Conservation (phyloP, 805 yeast species). For the Candida methanosorbosa region DNA sequence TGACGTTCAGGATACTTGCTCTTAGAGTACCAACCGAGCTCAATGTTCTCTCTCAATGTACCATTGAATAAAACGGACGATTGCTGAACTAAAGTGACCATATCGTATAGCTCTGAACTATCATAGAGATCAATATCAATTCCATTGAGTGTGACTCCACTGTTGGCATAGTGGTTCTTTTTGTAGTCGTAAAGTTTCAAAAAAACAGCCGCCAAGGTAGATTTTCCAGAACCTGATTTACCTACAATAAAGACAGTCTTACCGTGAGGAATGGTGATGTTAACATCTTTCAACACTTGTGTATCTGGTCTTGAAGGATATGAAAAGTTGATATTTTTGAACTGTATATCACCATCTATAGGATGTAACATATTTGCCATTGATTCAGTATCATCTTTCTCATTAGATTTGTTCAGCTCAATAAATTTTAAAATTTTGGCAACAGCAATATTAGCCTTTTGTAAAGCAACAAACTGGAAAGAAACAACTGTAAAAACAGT, state of each 20-base stretch:
- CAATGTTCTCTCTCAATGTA: conserved; percentile 54
- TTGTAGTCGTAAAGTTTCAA: conserved; percentile 48
- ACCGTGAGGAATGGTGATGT: conserved; percentile 36
- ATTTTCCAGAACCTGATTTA: conserved; percentile 88
- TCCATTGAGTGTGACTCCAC: conserved; percentile 51
- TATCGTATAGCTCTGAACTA: conserved; percentile 44
- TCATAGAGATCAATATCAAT: conserved; percentile 33
- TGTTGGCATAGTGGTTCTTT: conserved; percentile 10
- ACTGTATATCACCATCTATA: conserved; percentile 40
- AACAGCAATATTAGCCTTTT: conserved; percentile 68
- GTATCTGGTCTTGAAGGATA: conserved; percentile 51
- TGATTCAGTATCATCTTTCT: not conserved
- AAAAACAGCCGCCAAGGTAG: conserved; percentile 63
- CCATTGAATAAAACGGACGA: conserved; percentile 56
- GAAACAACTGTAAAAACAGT: conserved; percentile 47
- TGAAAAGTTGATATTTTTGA: conserved; percentile 49
- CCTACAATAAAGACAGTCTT: conserved; percentile 66
- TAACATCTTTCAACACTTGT: conserved; percentile 38
- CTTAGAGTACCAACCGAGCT: conserved; percentile 33
- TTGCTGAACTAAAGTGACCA: conserved; percentile 71
- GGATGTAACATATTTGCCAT: conserved; percentile 2
- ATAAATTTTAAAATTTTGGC: conserved; percentile 35
- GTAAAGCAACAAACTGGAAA: conserved; percentile 49
- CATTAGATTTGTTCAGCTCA: conserved; percentile 7
- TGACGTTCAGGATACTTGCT: too few relatives aligned